phyloP scores from a whole-genome alignment of 169 alveolate genomes.

The Cryptosporidium baileyi region DNA sequence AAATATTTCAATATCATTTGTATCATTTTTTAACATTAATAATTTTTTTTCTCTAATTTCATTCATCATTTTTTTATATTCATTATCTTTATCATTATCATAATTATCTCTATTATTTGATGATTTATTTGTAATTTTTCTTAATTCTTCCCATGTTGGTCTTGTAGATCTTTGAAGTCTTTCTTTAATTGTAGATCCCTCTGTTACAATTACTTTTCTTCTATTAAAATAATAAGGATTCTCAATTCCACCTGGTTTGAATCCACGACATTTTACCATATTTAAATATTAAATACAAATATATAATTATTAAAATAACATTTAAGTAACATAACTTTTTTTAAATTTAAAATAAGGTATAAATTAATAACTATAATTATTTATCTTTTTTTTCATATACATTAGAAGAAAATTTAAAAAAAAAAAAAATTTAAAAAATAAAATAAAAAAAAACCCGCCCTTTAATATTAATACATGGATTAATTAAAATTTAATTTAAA shows the following conservation, averaged over 20 bases:
- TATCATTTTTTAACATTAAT: not conserved
- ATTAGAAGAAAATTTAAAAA: no score
- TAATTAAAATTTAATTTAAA: no score
- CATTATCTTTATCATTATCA: not conserved
- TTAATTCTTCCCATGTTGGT: constrained; percentile 68
- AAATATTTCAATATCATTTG: not conserved
- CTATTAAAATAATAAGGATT: constrained; percentile 37
- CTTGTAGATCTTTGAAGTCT: constrained; percentile 55
- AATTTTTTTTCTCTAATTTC: constrained; percentile 42
- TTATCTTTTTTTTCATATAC: not conserved
- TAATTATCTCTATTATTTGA: not conserved
- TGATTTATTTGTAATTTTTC: constrained; percentile 14
- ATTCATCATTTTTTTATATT: constrained; percentile 22
- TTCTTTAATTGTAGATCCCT: constrained; percentile 48
- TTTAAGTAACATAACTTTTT: not conserved
- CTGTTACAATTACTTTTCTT: constrained; percentile 8
- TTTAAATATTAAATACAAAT: not conserved
- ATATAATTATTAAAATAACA: not conserved
- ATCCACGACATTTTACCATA: constrained; percentile 66
- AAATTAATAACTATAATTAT: not conserved
- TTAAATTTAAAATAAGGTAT: not conserved
- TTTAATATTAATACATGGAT: no score
- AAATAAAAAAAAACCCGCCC: no score
- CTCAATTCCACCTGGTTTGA: constrained; percentile 67
- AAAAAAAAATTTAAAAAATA: no score